A percentile compares a stretch with the other conserved stretches of the same genome.
Evolutionary conservation across 768 basidiomycete species (phyloP).

Genomic region (Leccinum boreale): DNA sequence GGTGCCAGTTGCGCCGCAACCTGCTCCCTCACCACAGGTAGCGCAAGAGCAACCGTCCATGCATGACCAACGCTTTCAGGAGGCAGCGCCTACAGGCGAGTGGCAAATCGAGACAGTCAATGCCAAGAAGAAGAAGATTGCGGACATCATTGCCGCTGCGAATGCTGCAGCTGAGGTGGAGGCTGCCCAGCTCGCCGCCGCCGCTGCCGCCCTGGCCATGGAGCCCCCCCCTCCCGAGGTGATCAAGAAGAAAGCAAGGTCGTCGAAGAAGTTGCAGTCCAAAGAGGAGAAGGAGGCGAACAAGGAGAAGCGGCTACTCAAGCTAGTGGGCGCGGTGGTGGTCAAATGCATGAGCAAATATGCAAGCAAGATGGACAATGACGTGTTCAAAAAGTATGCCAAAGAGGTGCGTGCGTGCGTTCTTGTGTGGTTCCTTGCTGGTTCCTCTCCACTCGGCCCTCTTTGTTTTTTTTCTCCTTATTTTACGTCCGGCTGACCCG

Average conservation of each 20-base stretch:
- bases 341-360: conserved; percentile 94
- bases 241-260: conserved; percentile 27
- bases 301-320: conserved; percentile 80
- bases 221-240: conserved; percentile 14
- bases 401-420: conserved; percentile 65
- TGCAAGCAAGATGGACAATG: conserved; percentile 65
- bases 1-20: background rate
- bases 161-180: conserved; percentile 35
- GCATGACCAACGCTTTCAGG: background rate
- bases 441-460: background rate
- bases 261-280: conserved; percentile 39
- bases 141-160: conserved; percentile 41
- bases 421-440: background rate
- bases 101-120: background rate
- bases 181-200: conserved; percentile 29
- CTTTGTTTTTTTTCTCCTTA: background rate
- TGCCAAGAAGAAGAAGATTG: conserved; percentile 31
- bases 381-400: conserved; percentile 91
- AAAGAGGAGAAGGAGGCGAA: conserved; percentile 60
- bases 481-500: background rate
- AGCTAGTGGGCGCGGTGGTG: conserved; percentile 85
- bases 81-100: background rate
- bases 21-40: background rate
- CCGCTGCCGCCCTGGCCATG: background rate
- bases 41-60: background rate